Evolutionary conservation across 2,329 filamentous ascomycete genomes (phyloP), one percentile per base, ranked within the genome.

Genomic region (Stemphylium lycopersici): DNA sequence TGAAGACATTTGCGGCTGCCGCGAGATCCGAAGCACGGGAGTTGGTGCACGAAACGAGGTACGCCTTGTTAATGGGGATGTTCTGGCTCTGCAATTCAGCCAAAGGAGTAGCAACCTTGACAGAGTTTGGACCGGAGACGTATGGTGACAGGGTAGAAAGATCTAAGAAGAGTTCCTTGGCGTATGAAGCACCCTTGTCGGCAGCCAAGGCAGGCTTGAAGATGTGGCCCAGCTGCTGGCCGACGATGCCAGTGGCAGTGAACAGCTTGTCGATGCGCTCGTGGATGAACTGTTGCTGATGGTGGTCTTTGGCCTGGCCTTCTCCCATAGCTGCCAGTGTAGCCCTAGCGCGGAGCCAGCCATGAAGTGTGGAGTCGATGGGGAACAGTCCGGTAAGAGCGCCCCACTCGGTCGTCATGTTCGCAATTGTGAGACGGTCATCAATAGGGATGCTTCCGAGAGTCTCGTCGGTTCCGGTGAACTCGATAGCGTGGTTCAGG

Each of bases 41-140:
- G 77, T 97, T 97, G 5, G 93, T 98, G 80, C 93, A 98, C 0
- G 88, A 92, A 0, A 97, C 88, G 0, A 97, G 80, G 72, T 96
- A 97, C 0, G 90, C 92, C 70, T 90, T 91, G 79, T 97, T 78
- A 18, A 98, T 76, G 43, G 85, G 83, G 72, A 98, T 96, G 60
- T 90, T 78, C 70, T 93, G 81, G 0, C 83, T 71, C 65, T 89
- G 88, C 1, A 98, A 84, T 29, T 93, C 86, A 4, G 80, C 77
- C 0, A 98, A 76, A 0, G 93, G 91, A 0, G 88, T 96, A 0
- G 89, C 87, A 0, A 96, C 79, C 76, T 97, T 97, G 68, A 96
- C 91, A 0, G 90, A 93, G 77, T 97, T 96, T 0, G 93, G 93
- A 0, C 93, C 93, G 0, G 92, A 83, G 8, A 97, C 87, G 52